Evolutionary conservation across 1,284 basidiomycete genomes (phyloP), one percentile per base, ranked within the genome.

Genomic region (Cystobasidium sp.): DNA sequence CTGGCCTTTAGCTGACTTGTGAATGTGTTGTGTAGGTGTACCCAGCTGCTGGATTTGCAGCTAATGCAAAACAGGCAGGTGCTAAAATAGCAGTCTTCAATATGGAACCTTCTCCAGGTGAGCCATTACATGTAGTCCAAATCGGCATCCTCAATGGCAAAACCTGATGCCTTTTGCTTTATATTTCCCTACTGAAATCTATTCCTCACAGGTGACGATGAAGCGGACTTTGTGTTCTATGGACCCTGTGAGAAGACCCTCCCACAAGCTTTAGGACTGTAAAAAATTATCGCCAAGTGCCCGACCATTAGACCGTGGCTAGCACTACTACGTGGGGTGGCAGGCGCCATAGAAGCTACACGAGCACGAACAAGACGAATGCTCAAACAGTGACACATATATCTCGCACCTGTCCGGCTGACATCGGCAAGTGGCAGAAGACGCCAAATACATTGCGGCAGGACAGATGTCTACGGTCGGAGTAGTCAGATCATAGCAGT

Each of bases 71-170:
- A 63, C 75, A 76, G 1, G 79, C 83, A 58, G 85, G 84, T 0
- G 86, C 85, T 6, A 84, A 83, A 72, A 84, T 87, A 1, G 88
- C 88, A 0, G 86, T 89, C 1, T 89, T 89, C 83, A 89, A 90
- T 79, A 66, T 88, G 47, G 86, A 88, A 14, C 79, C 82, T 46
- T 75, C 68, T 9, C 37, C 61, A 24, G 6, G 67, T 43, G 14
- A 51, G 8, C 31, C 3, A 37, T 9, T 43, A 59, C n/a, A 12
- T 10, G 49, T 20, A 51, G 7, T 62, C 37, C 44, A 22, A 16
- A 56, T 12, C 53, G n/a, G 53, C 12, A 12, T 14, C 22, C 8
- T 56, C 31, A 20, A 16, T 1, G 3, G n/a, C 14, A 49, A 12
- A 49, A n/a, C 46, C 46, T 56, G 53, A 56, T 7, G 2, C 53